Evolutionary conservation across 2,329 filamentous ascomycete genomes (phyloP).

Genomic region (Bipolaris bicolor): DNA sequence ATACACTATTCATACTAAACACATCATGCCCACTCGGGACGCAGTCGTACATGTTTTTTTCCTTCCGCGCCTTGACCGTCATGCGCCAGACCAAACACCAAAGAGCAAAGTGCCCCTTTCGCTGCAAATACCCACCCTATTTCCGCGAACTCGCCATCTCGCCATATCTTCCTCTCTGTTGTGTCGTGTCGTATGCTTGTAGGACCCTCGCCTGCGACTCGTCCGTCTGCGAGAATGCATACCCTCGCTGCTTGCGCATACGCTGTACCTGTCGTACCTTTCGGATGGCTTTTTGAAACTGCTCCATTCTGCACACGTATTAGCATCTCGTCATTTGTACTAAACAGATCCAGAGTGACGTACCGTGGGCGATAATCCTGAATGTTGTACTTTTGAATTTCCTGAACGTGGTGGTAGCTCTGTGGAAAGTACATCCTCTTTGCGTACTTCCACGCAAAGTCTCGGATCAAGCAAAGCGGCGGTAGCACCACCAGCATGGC

Average conservation of each 20-base stretch:
- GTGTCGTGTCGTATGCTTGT: slow-evolving; percentile 97
- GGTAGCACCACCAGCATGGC: slow-evolving; percentile 83
- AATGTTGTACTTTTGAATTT: slow-evolving; percentile 99
- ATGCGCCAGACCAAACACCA: slow-evolving; percentile 9
- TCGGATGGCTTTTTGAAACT: slow-evolving; percentile 98
- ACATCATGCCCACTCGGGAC: slow-evolving; percentile 3
- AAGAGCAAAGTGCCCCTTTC: neutral
- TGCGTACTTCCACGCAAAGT: slow-evolving; percentile 95
- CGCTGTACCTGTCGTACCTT: slow-evolving; percentile 98
- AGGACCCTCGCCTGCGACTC: slow-evolving; percentile 93
- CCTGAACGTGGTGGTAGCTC: slow-evolving; percentile 96
- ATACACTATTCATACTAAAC: slow-evolving; percentile 10
- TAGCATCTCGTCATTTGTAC: neutral
- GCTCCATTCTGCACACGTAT: slow-evolving; percentile 77
- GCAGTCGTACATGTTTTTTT: slow-evolving; percentile 2
- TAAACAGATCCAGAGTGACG: slow-evolving; percentile 36
- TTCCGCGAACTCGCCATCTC: slow-evolving; percentile 78
- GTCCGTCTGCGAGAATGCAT: slow-evolving; percentile 97
- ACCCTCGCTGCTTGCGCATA: slow-evolving; percentile 98
- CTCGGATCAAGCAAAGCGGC: slow-evolving; percentile 79
- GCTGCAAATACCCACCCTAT: slow-evolving; percentile 14
- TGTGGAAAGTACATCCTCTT: slow-evolving; percentile 98
- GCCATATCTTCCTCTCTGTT: slow-evolving; percentile 87
- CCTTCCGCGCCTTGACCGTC: neutral
- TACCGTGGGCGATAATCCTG: slow-evolving; percentile 97